phyloP scores from a whole-genome alignment of 163 green algal species.

The Chlorella variabilis region DNA sequence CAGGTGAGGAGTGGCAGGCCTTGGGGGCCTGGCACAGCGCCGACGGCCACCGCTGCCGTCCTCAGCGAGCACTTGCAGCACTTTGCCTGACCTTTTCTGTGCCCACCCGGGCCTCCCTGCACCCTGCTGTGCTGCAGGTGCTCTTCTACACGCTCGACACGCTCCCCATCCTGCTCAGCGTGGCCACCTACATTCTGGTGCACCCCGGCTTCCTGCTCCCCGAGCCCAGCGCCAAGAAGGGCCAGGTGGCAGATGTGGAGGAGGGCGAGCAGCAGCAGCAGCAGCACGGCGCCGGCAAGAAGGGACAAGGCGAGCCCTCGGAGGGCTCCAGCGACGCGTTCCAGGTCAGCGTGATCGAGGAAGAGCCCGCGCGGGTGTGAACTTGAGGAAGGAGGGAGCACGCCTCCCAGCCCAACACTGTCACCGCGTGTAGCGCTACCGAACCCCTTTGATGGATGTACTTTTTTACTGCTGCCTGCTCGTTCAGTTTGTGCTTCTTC shows the following conservation, averaged over 20 bases:
- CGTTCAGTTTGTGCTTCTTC: too few species aligned
- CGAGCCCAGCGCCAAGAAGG: background rate
- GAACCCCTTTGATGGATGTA: too few species aligned
- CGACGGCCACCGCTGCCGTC: background rate
- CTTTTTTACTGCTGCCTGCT: too few species aligned
- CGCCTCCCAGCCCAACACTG: too few species aligned
- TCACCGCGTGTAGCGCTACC: too few species aligned
- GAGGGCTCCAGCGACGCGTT: background rate
- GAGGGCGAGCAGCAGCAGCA: background rate
- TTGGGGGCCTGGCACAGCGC: too few species aligned
- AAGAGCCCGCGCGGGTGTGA: background rate
- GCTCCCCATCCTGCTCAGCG: constrained; percentile 32
- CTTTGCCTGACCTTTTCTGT: background rate
- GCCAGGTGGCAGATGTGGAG: background rate
- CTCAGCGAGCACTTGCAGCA: too few species aligned
- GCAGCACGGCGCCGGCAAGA: background rate
- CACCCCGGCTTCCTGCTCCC: constrained; percentile 38
- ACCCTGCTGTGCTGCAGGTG: background rate
- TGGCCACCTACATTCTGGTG: constrained; percentile 36
- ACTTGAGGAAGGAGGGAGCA: background rate
- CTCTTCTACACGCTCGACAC: constrained; percentile 45
- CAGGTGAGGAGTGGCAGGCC: too few species aligned
- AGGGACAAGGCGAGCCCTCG: background rate
- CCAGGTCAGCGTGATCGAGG: background rate
- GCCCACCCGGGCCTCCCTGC: background rate